Conservation (phyloP, 805 yeast species). For the Candida pseudoglaebosa region DNA sequence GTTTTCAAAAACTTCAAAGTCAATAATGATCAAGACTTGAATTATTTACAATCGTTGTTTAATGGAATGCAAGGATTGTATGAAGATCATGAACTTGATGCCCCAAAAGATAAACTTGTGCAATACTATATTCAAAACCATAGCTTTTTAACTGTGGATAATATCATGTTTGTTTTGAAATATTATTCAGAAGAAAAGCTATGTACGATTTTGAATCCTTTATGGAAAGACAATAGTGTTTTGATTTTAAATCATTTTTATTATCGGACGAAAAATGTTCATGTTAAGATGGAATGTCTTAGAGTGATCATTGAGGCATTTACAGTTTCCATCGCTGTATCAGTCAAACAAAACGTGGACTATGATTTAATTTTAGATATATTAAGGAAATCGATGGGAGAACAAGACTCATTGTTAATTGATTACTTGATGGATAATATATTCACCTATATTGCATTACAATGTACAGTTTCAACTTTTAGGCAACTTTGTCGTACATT, state of each 20-base stretch:
- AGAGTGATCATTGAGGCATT: constrained; percentile 34
- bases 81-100: constrained; percentile 31
- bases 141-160: constrained; percentile 30
- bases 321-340: constrained; percentile 26
- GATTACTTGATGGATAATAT: constrained; percentile 23
- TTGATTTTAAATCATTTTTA: constrained; percentile 45
- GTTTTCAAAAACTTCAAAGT: constrained; percentile 24
- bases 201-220: constrained; percentile 50
- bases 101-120: constrained; percentile 42
- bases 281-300: constrained; percentile 29
- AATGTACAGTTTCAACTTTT: constrained; percentile 13
- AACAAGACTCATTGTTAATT: constrained; percentile 29
- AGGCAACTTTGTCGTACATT: constrained; percentile 11
- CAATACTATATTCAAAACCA: constrained; percentile 37
- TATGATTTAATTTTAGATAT: constrained; percentile 31
- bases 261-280: constrained; percentile 14
- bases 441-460: constrained; percentile 20
- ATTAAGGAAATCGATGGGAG: constrained; percentile 23
- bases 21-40: constrained; percentile 23
- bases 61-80: constrained; percentile 27
- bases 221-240: constrained; percentile 49
- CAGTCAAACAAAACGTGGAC: constrained; percentile 25
- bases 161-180: constrained; percentile 42
- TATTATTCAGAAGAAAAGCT: constrained; percentile 45
- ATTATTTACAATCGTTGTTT: constrained; percentile 33